Conservation (phyloP, 2,329 filamentous ascomycete genomes). For the Erysiphe pulchra region DNA sequence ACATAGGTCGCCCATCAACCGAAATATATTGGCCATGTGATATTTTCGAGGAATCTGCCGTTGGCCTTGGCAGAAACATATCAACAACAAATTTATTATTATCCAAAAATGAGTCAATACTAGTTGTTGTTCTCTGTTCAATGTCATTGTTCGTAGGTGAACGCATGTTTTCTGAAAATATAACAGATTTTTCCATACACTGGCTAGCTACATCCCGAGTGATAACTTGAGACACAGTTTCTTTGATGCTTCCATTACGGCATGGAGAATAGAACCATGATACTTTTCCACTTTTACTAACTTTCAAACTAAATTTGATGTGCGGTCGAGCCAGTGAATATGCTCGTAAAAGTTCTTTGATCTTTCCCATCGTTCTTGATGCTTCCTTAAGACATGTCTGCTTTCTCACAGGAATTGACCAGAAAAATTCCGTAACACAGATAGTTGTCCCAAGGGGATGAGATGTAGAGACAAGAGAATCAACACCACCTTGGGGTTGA, state of each 20-base stretch:
- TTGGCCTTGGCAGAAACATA: slow-evolving; percentile 29
- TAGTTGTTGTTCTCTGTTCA: background rate
- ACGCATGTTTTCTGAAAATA: slow-evolving; percentile 2
- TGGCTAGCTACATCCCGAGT: slow-evolving; percentile 33
- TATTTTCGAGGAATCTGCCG: slow-evolving; percentile 19
- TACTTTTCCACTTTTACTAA: slow-evolving; percentile 24
- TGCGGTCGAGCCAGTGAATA: slow-evolving; percentile 41
- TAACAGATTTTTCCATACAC: slow-evolving; percentile 19
- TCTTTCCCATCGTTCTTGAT: slow-evolving; percentile 26
- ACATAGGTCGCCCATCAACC: slow-evolving; percentile 41
- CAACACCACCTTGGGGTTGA: slow-evolving; percentile 15
- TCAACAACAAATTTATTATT: slow-evolving; percentile 20
- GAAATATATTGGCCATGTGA: slow-evolving; percentile 34
- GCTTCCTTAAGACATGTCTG: slow-evolving; percentile 30
- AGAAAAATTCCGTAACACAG: slow-evolving; percentile 31
- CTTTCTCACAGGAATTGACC: slow-evolving; percentile 34
- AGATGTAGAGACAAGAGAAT: slow-evolving; percentile 15
- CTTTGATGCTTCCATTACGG: slow-evolving; percentile 21
- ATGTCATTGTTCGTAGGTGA: background rate
- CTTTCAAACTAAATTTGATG: slow-evolving; percentile 32
- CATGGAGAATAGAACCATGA: slow-evolving; percentile 39
- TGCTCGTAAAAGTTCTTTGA: slow-evolving; percentile 32
- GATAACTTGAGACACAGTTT: slow-evolving; percentile 35
- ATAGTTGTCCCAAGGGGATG: slow-evolving; percentile 46
- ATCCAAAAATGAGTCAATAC: background rate